Base-by-base conservation (phyloP, 805 yeast species). In the Candida manassasensis region DNA sequence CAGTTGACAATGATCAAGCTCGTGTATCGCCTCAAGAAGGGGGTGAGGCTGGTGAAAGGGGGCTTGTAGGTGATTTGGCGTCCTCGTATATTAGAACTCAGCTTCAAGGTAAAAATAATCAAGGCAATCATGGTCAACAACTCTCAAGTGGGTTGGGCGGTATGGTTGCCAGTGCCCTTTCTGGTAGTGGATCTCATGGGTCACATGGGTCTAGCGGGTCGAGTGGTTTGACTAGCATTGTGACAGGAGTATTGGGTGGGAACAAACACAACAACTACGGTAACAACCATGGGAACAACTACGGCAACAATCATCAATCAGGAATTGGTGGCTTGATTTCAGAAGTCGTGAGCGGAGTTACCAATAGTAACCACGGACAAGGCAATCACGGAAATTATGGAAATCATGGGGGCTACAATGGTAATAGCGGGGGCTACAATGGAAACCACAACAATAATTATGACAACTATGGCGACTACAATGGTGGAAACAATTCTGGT, bases 71-170 rank as follows among this genome's bases (percentile, higher is more conserved):
- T 48, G 78, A 73, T 43, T 65, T 69, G 38, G 73, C 71, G 29
- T 78, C 78, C 52, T 79, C 75, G 14, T 62, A 53, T 43, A 77
- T 71, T 47, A 78, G 78, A 44, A 55, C 66, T 19, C 64, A 69
- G 42, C 22, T 66, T 10, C 59, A 67, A 30, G 65, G 67, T 19
- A 21, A 32, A n/a, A 38, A 49, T 39, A 29, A 29, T 14, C 16
- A 29, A 6, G 19, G 19, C 9, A 27, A 27, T 14, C 71, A 67
- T 54, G 54, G 66, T 21, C 59, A 57, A n/a, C n/a, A n/a, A n/a
- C n/a, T n/a, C n/a, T 41, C 73, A 15, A 73, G 75, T 33, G 69
- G 70, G 32, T 53, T 72, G 38, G 65, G 65, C 19, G 81, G 81
- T 53, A 79, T 75, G 27, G 39, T 76, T 41, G 70, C 64, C 19